Evolutionary conservation across 2,329 filamentous ascomycete species (phyloP).

Genomic region (Cordyceps militaris): DNA sequence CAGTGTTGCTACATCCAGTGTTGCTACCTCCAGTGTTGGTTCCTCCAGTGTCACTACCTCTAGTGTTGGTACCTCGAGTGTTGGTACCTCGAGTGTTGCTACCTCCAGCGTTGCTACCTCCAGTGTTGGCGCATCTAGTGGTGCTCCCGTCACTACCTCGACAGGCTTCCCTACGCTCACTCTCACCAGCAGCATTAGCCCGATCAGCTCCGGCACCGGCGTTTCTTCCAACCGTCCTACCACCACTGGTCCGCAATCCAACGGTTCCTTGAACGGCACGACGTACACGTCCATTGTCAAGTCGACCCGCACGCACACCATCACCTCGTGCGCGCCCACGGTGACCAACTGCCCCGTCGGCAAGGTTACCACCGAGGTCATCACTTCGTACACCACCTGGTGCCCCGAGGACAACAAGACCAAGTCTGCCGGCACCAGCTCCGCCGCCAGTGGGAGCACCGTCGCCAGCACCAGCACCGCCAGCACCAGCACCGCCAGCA

Average conservation of each 20-base stretch:
- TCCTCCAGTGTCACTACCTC: no score
- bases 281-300: conserved; percentile 27
- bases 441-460: no score
- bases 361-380: conserved; percentile 26
- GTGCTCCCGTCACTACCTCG: no score
- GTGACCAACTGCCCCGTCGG: conserved; percentile 42
- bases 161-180: no score
- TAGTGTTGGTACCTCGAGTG: no score
- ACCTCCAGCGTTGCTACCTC: no score
- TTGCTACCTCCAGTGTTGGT: no score
- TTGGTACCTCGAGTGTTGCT: no score
- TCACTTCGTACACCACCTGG: conserved; percentile 30
- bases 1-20: no score
- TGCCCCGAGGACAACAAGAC: conserved; percentile 25
- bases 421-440: conserved; percentile 9
- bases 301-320: conserved; percentile 40
- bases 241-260: background rate
- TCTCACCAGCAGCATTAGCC: background rate
- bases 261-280: conserved; percentile 4
- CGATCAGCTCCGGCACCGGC: background rate
- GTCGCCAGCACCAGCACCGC: conserved; percentile 4
- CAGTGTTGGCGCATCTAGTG: no score
- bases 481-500: conserved; percentile 11
- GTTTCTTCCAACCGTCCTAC: background rate
- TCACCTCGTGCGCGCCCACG: conserved; percentile 46